Conservation (phyloP, 1,284 basidiomycete genomes). For the Ustilago lituana region DNA sequence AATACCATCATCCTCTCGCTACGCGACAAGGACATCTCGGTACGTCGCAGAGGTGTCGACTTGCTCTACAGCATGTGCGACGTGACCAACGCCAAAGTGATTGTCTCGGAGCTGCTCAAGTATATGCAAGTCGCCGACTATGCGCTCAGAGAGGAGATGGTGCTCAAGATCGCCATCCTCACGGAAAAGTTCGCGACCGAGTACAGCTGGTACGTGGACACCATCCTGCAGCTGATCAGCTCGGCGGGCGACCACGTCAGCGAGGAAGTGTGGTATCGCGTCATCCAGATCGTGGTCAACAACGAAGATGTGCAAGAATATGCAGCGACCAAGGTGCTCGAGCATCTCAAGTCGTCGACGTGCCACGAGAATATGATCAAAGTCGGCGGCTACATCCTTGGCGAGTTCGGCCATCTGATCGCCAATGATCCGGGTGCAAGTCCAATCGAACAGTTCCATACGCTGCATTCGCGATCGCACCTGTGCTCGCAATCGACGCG, state of each 20-base stretch:
- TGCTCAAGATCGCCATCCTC: constrained; percentile 95
- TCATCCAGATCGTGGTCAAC: constrained; percentile 97
- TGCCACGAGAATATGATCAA: constrained; percentile 97
- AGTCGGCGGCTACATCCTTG: constrained; percentile 95
- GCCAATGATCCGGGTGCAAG: constrained; percentile 93
- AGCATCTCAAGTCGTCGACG: constrained; percentile 85
- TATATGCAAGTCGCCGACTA: constrained; percentile 96
- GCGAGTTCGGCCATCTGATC: constrained; percentile 92
- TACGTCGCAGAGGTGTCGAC: constrained; percentile 91
- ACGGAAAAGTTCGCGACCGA: constrained; percentile 95
- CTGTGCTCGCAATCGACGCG: constrained; percentile 92
- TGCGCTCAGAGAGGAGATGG: constrained; percentile 95
- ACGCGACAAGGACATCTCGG: constrained; percentile 96
- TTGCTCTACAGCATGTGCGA: constrained; percentile 99
- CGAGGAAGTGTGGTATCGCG: constrained; percentile 98
- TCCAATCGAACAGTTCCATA: constrained; percentile 92
- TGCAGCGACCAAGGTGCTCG: constrained; percentile 91
- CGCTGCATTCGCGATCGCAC: constrained; percentile 93
- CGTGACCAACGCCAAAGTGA: constrained; percentile 88
- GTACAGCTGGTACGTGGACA: constrained; percentile 69
- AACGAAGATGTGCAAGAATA: constrained; percentile 91
- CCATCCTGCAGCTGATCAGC: constrained; percentile 86
- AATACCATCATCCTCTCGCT: constrained; percentile 92
- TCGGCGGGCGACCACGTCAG: constrained; percentile 97
- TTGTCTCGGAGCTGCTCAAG: constrained; percentile 91